Base-by-base conservation (phyloP, 495 filamentous ascomycete species). In the Pyrenopolyporus hunteri region DNA sequence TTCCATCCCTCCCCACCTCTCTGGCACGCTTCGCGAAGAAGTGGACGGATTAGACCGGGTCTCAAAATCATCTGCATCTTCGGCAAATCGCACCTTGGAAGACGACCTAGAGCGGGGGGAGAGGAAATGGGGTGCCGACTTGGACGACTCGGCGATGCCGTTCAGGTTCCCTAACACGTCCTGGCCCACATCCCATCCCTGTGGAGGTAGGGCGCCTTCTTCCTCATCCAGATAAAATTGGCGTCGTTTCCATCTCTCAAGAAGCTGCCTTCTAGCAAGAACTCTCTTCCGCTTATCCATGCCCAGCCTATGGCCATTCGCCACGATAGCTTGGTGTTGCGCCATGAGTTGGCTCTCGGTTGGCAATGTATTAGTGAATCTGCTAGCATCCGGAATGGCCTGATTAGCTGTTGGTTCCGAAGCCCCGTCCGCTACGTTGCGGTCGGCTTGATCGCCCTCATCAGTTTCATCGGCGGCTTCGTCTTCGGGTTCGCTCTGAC, bases 191-290 rank as follows among this genome's bases (percentile, higher is more conserved):
- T 83, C 75, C 72, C 84, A 89, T 20, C 83, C 86, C n/a, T 81
- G 78, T 4, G 89, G 89, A 2, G 83, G 78, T 7, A 74, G 67
- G 4, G 82, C 81, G 8, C 89, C 89, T 68, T 92, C 89, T 74
- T 91, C 89, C 67, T 91, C 89, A 36, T 93, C 90, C 16, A 89
- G 80, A 64, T 93, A 93, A 63, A 93, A 93, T 22, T 85, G 84
- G 46, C 90, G 78, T 45, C 85, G 79, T 59, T 82, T 82, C 87
- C 89, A 90, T 42, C 89, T 84, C 51, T 93, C 86, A 58, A 87
- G 79, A 13, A 89, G 78, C 43, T 82, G 84, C 43, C 78, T 78
- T 16, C 79, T 73, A 3, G 76, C 77, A n/a, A 66, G 59, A 0
- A 63, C 39, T 22, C 64, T 63, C 26, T 66, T 71, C 25, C 65